Conservation (phyloP, 768 basidiomycete species). For the Pholiota molesta region DNA sequence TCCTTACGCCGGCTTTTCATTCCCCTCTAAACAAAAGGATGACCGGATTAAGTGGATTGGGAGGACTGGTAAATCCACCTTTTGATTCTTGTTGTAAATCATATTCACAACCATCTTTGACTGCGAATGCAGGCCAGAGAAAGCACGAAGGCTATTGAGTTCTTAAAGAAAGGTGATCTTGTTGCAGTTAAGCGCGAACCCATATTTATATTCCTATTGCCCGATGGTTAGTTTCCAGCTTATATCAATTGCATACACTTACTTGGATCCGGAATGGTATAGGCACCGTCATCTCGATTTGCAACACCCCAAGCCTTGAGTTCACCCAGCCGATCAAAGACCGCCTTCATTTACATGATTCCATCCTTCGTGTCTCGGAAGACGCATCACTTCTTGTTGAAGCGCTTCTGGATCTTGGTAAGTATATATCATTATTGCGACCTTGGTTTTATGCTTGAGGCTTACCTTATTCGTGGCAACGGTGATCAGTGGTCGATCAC, state of each 20-base stretch:
- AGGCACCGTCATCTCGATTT: slow-evolving; percentile 66
- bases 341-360: slow-evolving; percentile 59
- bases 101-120: neutral
- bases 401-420: slow-evolving; percentile 57
- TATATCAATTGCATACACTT: neutral
- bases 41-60: slow-evolving; percentile 29
- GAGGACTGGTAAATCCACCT: slow-evolving; percentile 22
- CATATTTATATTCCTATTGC: slow-evolving; percentile 65
- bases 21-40: slow-evolving; percentile 22
- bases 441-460: neutral
- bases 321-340: slow-evolving; percentile 58
- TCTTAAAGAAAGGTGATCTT: slow-evolving; percentile 49
- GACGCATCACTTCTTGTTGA: slow-evolving; percentile 66
- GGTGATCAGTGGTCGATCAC: slow-evolving; percentile 59
- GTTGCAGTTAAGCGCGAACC: slow-evolving; percentile 60
- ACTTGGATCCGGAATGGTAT: neutral
- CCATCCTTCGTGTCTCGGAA: slow-evolving; percentile 60
- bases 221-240: slow-evolving; percentile 44
- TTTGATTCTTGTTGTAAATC: neutral
- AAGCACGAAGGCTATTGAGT: slow-evolving; percentile 28
- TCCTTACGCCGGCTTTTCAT: neutral
- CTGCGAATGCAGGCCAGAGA: slow-evolving; percentile 21
- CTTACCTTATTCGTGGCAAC: neutral
- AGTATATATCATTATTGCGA: slow-evolving; percentile 8
- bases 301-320: slow-evolving; percentile 44